phyloP scores from a whole-genome alignment of 768 basidiomycete genomes.

The Russula compacta region DNA sequence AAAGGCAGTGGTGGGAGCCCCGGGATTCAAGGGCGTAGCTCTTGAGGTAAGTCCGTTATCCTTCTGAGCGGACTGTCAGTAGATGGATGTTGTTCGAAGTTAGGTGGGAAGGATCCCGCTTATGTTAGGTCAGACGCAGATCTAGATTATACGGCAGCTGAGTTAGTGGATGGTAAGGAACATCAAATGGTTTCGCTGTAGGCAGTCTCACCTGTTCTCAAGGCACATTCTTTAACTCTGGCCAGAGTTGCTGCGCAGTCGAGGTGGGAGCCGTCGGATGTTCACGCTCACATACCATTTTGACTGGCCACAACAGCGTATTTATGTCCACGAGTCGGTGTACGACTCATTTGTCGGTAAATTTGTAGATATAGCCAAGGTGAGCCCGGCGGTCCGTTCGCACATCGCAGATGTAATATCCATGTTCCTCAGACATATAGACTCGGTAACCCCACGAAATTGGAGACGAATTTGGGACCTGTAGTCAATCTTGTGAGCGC shows the following conservation, averaged over 20 bases:
- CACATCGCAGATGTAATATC: background rate
- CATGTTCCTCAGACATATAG: slow-evolving; percentile 49
- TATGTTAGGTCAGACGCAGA: slow-evolving; percentile 88
- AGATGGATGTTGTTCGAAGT: slow-evolving; percentile 34
- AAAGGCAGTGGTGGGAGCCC: slow-evolving; percentile 51
- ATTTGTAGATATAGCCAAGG: slow-evolving; percentile 69
- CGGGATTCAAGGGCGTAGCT: slow-evolving; percentile 78
- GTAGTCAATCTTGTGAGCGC: slow-evolving; percentile 88
- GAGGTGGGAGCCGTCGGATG: slow-evolving; percentile 42
- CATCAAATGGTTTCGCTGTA: background rate
- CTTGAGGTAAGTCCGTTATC: slow-evolving; percentile 53
- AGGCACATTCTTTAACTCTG: slow-evolving; percentile 96
- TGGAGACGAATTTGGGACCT: slow-evolving; percentile 78
- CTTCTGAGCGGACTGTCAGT: background rate
- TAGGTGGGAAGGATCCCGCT: slow-evolving; percentile 97
- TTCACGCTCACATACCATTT: background rate
- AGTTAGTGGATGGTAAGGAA: slow-evolving; percentile 79
- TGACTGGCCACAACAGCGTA: slow-evolving; percentile 42
- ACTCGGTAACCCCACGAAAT: slow-evolving; percentile 75
- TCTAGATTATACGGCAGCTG: slow-evolving; percentile 68
- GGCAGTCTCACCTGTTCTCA: background rate
- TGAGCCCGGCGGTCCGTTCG: slow-evolving; percentile 21
- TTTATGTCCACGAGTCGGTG: slow-evolving; percentile 84
- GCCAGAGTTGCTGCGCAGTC: slow-evolving; percentile 92
- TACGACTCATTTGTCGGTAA: slow-evolving; percentile 73